Evolutionary conservation across 1,284 basidiomycete genomes (phyloP), one percentile per base, ranked within the genome.

Genomic region (Blastosporella zonata): DNA sequence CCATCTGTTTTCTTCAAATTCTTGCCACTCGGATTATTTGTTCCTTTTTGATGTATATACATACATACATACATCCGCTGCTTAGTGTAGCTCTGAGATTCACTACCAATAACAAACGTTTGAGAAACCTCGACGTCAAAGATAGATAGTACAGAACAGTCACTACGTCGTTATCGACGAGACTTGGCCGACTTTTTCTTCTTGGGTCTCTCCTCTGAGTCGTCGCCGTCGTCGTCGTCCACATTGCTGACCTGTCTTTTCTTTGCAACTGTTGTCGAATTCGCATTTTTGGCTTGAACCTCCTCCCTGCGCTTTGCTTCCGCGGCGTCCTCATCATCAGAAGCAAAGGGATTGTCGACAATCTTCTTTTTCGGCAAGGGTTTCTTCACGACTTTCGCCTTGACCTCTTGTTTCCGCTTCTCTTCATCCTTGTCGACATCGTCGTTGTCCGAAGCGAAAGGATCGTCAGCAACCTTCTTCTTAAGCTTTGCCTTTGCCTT

Each of bases 401-500:
- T 39, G 6, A 52, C 17, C 43, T 46, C 53, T 42, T 53, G 18
- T 18, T 49, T 49, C 36, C 45, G 29, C 37, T 46, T 50, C 37
- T 55, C 45, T 45, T 58, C 52, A 18, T 57, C 54, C n/a, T 49
- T 46, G n/a, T 59, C 57, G 9, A 59, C 61, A 0, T 72, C 72
- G 18, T 78, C 77, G 6, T 45, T 21, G 18, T 50, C 48, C 43
- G 77, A 78, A 43, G 62, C 73, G 62, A 81, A 81, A 3, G 70
- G 71, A 57, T 80, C 70, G 36, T 71, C 69, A 2, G 55, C 55
- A 17, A 43, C 59, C 27, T 64, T 55, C 50, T 73, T 47, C 60
- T 76, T 79, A 1, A 69, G 63, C 55, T 74, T 77, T 8, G 68
- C 68, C 54, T 71, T 77, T 28, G 62, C 45, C 59, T 74, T 77